Evolutionary conservation across 1,139 yeast genomes (phyloP).

Genomic region (Suhomyces atakaporum): DNA sequence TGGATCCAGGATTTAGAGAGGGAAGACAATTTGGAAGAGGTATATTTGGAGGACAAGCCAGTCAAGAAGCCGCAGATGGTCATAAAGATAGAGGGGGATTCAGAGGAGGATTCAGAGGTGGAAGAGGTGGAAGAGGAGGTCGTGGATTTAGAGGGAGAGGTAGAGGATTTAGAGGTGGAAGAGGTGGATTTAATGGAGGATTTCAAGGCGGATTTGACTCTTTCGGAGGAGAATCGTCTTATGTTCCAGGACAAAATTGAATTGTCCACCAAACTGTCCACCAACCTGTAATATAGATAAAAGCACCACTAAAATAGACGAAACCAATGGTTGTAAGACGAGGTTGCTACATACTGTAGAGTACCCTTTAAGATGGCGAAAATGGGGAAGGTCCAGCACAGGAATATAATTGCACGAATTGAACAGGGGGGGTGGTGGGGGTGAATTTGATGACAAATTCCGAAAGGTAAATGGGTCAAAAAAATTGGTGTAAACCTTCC

Average conservation of each 20-base stretch:
- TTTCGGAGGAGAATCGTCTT: constrained; percentile 5
- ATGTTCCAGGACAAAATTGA: constrained; percentile 1
- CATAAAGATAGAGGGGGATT: constrained; percentile 21
- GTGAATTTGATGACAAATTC: too few relatives aligned
- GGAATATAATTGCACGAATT: too few relatives aligned
- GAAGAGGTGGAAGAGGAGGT: constrained; percentile 19
- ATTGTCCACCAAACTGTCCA: not conserved
- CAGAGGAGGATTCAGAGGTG: constrained; percentile 32
- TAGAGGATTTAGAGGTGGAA: constrained; percentile 26
- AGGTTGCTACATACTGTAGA: too few relatives aligned
- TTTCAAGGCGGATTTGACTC: constrained; percentile 6
- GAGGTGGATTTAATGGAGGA: constrained; percentile 8
- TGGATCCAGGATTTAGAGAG: constrained; percentile 93
- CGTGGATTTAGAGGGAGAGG: constrained; percentile 32
- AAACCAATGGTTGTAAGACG: too few relatives aligned
- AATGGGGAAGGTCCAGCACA: too few relatives aligned
- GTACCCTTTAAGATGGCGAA: too few relatives aligned
- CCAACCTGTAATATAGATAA: not conserved
- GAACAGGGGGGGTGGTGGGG: too few relatives aligned
- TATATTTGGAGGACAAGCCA: constrained; percentile 79
- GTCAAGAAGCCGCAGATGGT: constrained; percentile 35
- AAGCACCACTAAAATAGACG: too few relatives aligned
- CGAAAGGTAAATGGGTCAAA: too few relatives aligned
- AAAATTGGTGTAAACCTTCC: too few relatives aligned
- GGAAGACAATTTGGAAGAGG: constrained; percentile 97